Base-by-base conservation (phyloP, 495 filamentous ascomycete genomes). In the Aspergillus nanangensis region DNA sequence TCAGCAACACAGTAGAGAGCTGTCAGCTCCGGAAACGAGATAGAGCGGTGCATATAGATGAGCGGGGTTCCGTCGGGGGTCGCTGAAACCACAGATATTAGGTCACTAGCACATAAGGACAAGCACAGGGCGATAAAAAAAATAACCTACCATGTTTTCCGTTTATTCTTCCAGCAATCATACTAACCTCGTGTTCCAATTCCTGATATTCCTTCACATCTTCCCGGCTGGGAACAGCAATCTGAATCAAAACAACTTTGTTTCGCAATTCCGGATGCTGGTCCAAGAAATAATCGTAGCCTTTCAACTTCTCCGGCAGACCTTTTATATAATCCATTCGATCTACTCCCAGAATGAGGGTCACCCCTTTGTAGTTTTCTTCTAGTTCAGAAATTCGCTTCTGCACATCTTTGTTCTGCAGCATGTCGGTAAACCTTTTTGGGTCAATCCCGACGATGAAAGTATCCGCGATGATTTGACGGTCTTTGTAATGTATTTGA, bases 131-230 rank as follows among this genome's bases (percentile, higher is more conserved):
- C 20, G 18, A n/a, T n/a, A n/a, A n/a, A n/a, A n/a, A n/a, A n/a
- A n/a, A n/a, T n/a, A n/a, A 48, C 44, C 24, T 37, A 58, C 53
- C 53, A 44, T 72, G 59, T 57, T 79, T 85, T 38, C 92, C 92
- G 55, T 95, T 95, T 53, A 97, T 96, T 48, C 89, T 79, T 3
- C 92, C 91, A 10, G 94, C 89, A 1, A 95, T 74, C 56, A 91
- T 90, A 54, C 92, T 90, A 45, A 96, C 81, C n/a, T 93, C 85
- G 13, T 83, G 84, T 15, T 91, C 81, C 13, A 97, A 73, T 50
- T 95, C 93, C 63, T 96, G 88, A 59, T 97, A 96, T 60, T 96
- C 92, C 62, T 96, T 91, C 36, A 97, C 92, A 59, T 97, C 91
- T 47, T 90, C 85, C 25, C 92, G 79, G 52, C 85, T 90, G 2